Evolutionary conservation across 345 rosid genomes (phyloP), one percentile per base, ranked within the genome.

Genomic region (Syzygium aromaticum): DNA sequence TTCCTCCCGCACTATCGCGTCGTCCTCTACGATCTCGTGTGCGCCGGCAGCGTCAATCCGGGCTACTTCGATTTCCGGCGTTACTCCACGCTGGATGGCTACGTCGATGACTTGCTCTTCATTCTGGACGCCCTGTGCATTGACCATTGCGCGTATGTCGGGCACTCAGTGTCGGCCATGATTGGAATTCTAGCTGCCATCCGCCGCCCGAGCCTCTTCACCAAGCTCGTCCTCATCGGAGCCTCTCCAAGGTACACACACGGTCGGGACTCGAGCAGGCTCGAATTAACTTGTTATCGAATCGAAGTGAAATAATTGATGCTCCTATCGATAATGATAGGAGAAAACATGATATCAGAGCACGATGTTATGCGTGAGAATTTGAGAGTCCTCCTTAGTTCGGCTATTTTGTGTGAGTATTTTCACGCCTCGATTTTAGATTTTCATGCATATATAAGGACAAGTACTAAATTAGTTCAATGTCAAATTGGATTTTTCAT

Each of bases 111-210:
- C 87, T 89, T 97, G 84, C 94, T 97, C 85, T 90, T 86, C 91
- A 95, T 97, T 77, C 94, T 97, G 4, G 96, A 95, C 86, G 90
- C 95, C 6, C 94, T 95, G 51, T 88, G 95, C 33, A 92, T 97
- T 82, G 90, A 90, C 1, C 91, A 89, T 5, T 96, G 98, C 38
- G 92, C 91, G 54, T 95, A 93, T 33, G 94, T 97, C 0, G 99
- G 99, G 4, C 99, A 95, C 92, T 97, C 99, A 6, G 91, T 95
- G 83, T 97, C 99, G 13, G 98, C 98, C 51, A 97, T 94, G 99
- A 92, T 95, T 73, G 99, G 98, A 16, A 92, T 95, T 86, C 57
- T 96, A 3, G 99, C 99, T 28, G 93, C 99, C 83, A 93, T 95
- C 85, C 93, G 95, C 54, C 95, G 98, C 49, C 98, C 98, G 5